phyloP scores from a whole-genome alignment of 177 flowering plant genomes.

The Vitis hybrid region DNA sequence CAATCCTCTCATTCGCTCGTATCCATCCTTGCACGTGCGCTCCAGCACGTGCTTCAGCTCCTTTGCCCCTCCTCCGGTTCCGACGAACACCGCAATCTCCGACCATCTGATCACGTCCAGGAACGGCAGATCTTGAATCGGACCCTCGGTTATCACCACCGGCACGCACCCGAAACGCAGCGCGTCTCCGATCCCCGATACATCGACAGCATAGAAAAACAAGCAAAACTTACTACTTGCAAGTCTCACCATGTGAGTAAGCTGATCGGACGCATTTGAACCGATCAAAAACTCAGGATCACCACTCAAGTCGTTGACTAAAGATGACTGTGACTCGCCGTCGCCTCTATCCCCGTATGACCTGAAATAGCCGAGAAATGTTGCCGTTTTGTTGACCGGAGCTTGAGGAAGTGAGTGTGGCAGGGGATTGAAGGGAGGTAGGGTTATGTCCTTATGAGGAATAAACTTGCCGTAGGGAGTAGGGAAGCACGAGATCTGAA shows the following conservation, averaged over 20 bases:
- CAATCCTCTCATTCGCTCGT: slow-evolving; percentile 42
- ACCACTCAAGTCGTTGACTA: slow-evolving; percentile 27
- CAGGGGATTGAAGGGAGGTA: slow-evolving; percentile 37
- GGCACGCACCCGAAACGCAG: slow-evolving; percentile 74
- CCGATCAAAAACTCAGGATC: slow-evolving; percentile 48
- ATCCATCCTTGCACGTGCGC: slow-evolving; percentile 26
- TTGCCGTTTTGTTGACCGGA: slow-evolving; percentile 5
- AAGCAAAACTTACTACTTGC: slow-evolving; percentile 51
- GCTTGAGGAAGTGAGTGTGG: background rate
- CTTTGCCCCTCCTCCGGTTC: slow-evolving; percentile 26
- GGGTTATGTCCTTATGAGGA: slow-evolving; percentile 76
- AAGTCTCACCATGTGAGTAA: slow-evolving; percentile 20
- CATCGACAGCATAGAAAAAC: slow-evolving; percentile 44
- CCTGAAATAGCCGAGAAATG: slow-evolving; percentile 31
- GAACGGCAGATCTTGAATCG: slow-evolving; percentile 70
- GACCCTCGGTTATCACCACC: slow-evolving; percentile 62
- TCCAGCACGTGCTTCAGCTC: slow-evolving; percentile 37
- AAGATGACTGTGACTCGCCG: background rate
- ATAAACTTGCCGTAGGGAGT: slow-evolving; percentile 36
- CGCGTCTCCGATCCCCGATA: slow-evolving; percentile 48
- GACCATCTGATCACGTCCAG: slow-evolving; percentile 70
- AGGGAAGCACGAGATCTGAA: slow-evolving; percentile 68
- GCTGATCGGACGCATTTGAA: slow-evolving; percentile 33
- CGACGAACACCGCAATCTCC: slow-evolving; percentile 56
- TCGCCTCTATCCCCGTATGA: slow-evolving; percentile 6